Percentiles rank a stretch among this genome's conserved stretches.
phyloP scores from a whole-genome alignment of 208 protist species.

The Crithidia sp. region DNA sequence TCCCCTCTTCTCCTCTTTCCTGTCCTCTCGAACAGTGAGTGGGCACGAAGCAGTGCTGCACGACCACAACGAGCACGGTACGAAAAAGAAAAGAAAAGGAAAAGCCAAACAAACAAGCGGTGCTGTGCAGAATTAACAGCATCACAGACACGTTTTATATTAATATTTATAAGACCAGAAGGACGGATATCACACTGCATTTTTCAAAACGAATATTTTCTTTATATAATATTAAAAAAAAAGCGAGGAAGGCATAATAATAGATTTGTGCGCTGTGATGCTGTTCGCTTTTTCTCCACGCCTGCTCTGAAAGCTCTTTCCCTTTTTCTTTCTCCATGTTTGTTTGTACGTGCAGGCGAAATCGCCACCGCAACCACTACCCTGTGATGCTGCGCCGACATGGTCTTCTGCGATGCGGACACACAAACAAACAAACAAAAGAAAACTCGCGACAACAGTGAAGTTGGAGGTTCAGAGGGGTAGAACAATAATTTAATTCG shows the following conservation, averaged over 20 bases:
- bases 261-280: neutral
- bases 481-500: too few relatives aligned
- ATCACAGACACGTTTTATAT: neutral
- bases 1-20: neutral
- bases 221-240: neutral
- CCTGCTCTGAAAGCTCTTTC: neutral
- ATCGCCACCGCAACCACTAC: too few relatives aligned
- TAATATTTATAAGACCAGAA: neutral
- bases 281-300: too few relatives aligned
- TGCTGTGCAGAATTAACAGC: neutral
- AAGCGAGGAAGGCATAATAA: neutral
- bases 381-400: too few relatives aligned
- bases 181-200: neutral
- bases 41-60: neutral
- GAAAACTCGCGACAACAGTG: too few relatives aligned
- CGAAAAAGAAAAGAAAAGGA: neutral
- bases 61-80: neutral
- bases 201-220: neutral
- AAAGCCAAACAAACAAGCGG: neutral
- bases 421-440: too few relatives aligned
- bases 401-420: too few relatives aligned
- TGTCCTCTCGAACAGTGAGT: neutral
- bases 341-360: too few relatives aligned
- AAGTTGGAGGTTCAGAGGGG: too few relatives aligned
- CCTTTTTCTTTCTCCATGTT: neutral